Evolutionary conservation across 345 rosid species (phyloP).

Genomic region (Physaria fendleri): DNA sequence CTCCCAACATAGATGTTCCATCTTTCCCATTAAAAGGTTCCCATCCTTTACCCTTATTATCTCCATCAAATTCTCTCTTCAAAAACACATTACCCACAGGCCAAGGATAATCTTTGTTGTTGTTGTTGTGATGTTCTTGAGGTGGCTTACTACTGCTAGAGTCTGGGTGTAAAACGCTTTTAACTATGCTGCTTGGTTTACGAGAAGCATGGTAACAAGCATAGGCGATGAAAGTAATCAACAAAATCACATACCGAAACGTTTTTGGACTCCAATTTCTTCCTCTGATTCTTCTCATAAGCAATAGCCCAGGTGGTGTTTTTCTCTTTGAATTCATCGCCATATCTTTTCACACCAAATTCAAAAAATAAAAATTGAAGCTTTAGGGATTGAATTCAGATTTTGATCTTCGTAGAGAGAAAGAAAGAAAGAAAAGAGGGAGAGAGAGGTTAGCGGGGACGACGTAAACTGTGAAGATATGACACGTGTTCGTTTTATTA

Average conservation of each 20-base stretch:
- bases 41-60: constrained; percentile 45
- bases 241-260: constrained; percentile 54
- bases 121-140: background rate
- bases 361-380: background rate
- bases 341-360: constrained; percentile 28
- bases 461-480: constrained; percentile 10
- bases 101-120: constrained; percentile 38
- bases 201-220: constrained; percentile 91
- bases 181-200: constrained; percentile 88
- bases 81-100: constrained; percentile 61
- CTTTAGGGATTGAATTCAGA: constrained; percentile 10
- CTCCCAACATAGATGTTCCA: constrained; percentile 83
- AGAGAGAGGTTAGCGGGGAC: constrained; percentile 61
- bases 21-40: constrained; percentile 63
- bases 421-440: constrained; percentile 22
- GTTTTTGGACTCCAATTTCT: constrained; percentile 62
- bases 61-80: constrained; percentile 18
- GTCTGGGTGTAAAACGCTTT: constrained; percentile 76
- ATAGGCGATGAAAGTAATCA: constrained; percentile 82
- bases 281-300: constrained; percentile 49
- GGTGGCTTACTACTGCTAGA: constrained; percentile 26
- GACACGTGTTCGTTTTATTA: constrained; percentile 28
- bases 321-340: constrained; percentile 37
- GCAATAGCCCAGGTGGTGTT: constrained; percentile 67
- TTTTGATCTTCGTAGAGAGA: constrained; percentile 22